Conservation (phyloP, 257 asterid species). For the Lithospermum erythrorhizon region DNA sequence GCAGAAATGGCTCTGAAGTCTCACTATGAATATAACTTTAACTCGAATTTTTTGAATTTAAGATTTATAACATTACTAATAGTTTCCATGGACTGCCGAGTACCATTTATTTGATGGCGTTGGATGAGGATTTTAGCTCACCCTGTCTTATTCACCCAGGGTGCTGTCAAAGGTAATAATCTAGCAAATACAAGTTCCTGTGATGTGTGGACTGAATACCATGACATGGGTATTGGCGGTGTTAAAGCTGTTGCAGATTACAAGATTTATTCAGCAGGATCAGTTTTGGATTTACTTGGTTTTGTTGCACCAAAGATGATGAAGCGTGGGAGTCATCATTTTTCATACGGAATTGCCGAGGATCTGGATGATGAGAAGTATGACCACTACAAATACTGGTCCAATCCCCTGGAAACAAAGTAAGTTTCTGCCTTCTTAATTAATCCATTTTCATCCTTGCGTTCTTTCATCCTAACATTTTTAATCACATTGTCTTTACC, state of each 20-base stretch:
- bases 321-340: constrained; percentile 75
- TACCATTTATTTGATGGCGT: not conserved
- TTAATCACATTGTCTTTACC: not conserved
- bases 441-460: not conserved
- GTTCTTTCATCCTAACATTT: not conserved
- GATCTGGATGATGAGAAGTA: constrained; percentile 50
- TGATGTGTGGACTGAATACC: constrained; percentile 75
- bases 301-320: constrained; percentile 88
- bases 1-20: too few species aligned
- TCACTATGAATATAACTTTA: too few species aligned
- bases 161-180: constrained; percentile 49
- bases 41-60: not conserved
- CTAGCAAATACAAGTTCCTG: constrained; percentile 49
- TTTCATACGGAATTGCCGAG: constrained; percentile 69
- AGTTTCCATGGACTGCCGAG: not conserved
- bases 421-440: constrained; percentile 15
- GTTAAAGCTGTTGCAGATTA: constrained; percentile 56
- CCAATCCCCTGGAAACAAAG: constrained; percentile 86
- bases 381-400: constrained; percentile 73
- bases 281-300: constrained; percentile 50
- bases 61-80: not conserved
- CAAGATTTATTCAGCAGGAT: constrained; percentile 48
- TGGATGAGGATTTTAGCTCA: constrained; percentile 5
- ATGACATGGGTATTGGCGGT: constrained; percentile 62
- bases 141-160: constrained; percentile 27